These are phyloP conservation scores for Diaporthe vaccinii DNA, from an alignment of 2,329 filamentous ascomycete species.

Conservation along the genomic window DNA sequence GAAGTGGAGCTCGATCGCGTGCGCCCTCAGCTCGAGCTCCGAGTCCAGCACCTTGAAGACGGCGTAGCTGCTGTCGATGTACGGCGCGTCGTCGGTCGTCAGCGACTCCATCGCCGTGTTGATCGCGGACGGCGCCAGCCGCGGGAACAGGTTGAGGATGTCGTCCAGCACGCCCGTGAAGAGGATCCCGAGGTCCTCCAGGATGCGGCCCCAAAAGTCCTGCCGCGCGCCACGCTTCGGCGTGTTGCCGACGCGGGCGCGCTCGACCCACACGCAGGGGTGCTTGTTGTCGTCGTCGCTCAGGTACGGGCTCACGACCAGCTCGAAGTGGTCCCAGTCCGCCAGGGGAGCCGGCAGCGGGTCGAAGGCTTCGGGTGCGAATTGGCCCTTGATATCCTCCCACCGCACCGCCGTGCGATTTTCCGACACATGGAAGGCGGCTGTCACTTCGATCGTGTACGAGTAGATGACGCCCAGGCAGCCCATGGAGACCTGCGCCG, in stretches of 20 bases:
- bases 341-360: conserved; percentile 42
- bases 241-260: conserved; percentile 39
- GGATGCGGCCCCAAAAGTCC: conserved; percentile 42
- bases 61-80: conserved; percentile 46
- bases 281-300: conserved; percentile 37
- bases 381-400: conserved; percentile 44
- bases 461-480: conserved; percentile 46
- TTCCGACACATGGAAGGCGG: conserved; percentile 44
- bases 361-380: conserved; percentile 43
- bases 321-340: conserved; percentile 45
- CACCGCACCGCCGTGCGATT: conserved; percentile 43
- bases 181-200: conserved; percentile 44
- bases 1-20: conserved; percentile 44
- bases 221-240: conserved; percentile 41
- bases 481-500: conserved; percentile 46
- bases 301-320: conserved; percentile 46
- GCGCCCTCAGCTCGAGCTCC: conserved; percentile 43
- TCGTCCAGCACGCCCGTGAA: conserved; percentile 40
- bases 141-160: conserved; percentile 43
- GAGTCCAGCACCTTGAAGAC: conserved; percentile 46
- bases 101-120: conserved; percentile 43
- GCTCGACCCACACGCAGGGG: conserved; percentile 43
- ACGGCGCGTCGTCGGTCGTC: conserved; percentile 44
- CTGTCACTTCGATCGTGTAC: conserved; percentile 45
- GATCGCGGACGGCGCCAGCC: conserved; percentile 43